phyloP scores from a whole-genome alignment of 192 early-diverging fungal genomes.

The Cladochytrium replicatum region DNA sequence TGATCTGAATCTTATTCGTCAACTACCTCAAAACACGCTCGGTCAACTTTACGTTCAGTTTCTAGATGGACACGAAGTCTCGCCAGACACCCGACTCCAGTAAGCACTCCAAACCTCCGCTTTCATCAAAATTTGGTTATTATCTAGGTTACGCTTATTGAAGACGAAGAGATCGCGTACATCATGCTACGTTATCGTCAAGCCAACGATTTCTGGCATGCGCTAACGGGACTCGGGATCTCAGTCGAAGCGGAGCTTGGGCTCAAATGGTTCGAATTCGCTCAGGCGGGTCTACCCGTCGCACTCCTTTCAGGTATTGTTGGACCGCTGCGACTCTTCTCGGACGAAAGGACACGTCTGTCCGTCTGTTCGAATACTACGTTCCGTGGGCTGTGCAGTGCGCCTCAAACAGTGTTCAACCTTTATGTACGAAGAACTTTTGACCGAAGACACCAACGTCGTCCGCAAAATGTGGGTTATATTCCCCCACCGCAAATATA shows the following conservation, averaged over 20 bases:
- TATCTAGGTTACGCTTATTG: conserved; percentile 70
- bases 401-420: conserved; percentile 70
- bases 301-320: conserved; percentile 68
- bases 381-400: conserved; percentile 92
- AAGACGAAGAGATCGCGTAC: conserved; percentile 85
- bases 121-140: background rate
- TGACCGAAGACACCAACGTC: conserved; percentile 52
- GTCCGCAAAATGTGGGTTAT: conserved; percentile 64
- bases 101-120: conserved; percentile 20
- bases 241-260: conserved; percentile 86
- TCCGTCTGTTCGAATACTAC: conserved; percentile 58
- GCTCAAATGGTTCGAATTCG: conserved; percentile 90
- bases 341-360: conserved; percentile 42
- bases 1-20: conserved; percentile 53
- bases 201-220: conserved; percentile 91
- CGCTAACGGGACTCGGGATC: conserved; percentile 64
- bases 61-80: conserved; percentile 69
- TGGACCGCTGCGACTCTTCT: conserved; percentile 64
- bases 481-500: conserved; percentile 37
- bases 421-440: conserved; percentile 79
- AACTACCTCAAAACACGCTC: conserved; percentile 63
- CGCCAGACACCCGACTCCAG: conserved; percentile 68
- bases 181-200: conserved; percentile 89
- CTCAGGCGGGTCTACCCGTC: conserved; percentile 86
- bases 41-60: conserved; percentile 74